phyloP scores from a whole-genome alignment of 345 rosid species.

The Microthlaspi erraticum region DNA sequence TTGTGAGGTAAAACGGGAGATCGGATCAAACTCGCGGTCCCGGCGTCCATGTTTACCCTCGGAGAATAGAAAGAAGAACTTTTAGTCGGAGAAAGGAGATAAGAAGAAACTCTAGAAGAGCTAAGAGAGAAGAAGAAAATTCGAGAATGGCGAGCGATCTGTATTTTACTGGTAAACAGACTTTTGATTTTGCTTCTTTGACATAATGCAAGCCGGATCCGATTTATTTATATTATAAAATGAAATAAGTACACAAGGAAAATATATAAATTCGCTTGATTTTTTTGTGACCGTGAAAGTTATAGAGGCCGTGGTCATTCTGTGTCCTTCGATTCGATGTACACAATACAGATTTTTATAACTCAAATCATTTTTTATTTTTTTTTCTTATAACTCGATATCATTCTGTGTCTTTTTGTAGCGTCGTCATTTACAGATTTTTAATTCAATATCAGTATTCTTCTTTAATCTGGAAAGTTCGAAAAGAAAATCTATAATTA shows the following conservation, averaged over 20 bases:
- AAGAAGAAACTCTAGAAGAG: constrained; percentile 22
- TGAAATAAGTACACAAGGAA: neutral
- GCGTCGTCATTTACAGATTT: neutral
- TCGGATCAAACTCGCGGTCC: constrained; percentile 46
- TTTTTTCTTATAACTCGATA: no score
- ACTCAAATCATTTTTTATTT: constrained; percentile 20
- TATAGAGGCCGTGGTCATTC: constrained; percentile 27
- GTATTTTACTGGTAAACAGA: constrained; percentile 21
- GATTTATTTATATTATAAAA: constrained; percentile 34
- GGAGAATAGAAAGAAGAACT: constrained; percentile 6
- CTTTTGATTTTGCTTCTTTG: constrained; percentile 29
- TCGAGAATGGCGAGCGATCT: constrained; percentile 19
- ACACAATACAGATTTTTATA: neutral
- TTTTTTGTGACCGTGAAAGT: constrained; percentile 30
- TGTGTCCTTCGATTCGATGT: constrained; percentile 12
- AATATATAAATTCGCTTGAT: constrained; percentile 9
- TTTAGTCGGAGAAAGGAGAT: constrained; percentile 31
- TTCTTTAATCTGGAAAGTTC: neutral
- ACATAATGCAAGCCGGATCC: neutral
- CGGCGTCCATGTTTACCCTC: constrained; percentile 53
- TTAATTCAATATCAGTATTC: neutral
- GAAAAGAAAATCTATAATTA: neutral
- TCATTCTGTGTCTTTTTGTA: constrained; percentile 23
- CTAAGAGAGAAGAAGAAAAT: neutral
- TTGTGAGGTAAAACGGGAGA: constrained; percentile 42